A percentile compares a stretch with the other conserved stretches of the same genome.
Evolutionary conservation across 1,139 yeast species (phyloP).

Genomic region (Taphrina deformans): DNA sequence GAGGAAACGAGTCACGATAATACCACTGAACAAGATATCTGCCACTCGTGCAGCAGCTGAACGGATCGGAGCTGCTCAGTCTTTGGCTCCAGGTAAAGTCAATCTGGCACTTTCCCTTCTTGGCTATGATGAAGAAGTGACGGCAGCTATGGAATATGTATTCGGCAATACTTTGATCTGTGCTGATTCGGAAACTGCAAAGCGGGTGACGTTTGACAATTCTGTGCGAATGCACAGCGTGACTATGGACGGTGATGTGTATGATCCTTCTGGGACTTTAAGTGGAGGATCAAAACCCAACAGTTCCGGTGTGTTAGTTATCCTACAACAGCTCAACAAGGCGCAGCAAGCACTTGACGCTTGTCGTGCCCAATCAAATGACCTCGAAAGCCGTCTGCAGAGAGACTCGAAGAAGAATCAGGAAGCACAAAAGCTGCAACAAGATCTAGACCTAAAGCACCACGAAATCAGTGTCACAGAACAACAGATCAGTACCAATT

Average conservation of each 20-base stretch:
- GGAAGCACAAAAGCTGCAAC: slow-evolving; percentile 61
- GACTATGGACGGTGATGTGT: slow-evolving; percentile 88
- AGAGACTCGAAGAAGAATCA: slow-evolving; percentile 54
- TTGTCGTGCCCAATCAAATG: slow-evolving; percentile 50
- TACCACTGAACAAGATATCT: slow-evolving; percentile 83
- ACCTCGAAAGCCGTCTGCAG: slow-evolving; percentile 50
- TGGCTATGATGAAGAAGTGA: slow-evolving; percentile 67
- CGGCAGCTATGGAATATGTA: slow-evolving; percentile 84
- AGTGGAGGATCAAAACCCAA: slow-evolving; percentile 87
- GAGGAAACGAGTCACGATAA: slow-evolving; percentile 80
- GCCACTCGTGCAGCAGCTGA: slow-evolving; percentile 50
- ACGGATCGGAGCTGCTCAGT: slow-evolving; percentile 56
- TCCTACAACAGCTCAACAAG: slow-evolving; percentile 68
- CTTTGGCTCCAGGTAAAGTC: slow-evolving; percentile 75
- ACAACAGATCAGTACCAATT: slow-evolving; percentile 61
- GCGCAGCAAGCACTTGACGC: slow-evolving; percentile 50
- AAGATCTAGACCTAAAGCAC: slow-evolving; percentile 61
- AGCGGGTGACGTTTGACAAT: slow-evolving; percentile 81
- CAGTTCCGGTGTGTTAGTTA: slow-evolving; percentile 56
- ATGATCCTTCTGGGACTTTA: slow-evolving; percentile 93
- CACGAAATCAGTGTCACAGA: slow-evolving; percentile 68
- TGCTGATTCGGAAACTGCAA: slow-evolving; percentile 83
- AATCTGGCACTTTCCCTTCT: slow-evolving; percentile 81
- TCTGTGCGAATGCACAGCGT: slow-evolving; percentile 79
- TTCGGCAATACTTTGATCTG: slow-evolving; percentile 88